Base-by-base conservation (phyloP, 306 rosid genomes). In the Cercis canadensis region DNA sequence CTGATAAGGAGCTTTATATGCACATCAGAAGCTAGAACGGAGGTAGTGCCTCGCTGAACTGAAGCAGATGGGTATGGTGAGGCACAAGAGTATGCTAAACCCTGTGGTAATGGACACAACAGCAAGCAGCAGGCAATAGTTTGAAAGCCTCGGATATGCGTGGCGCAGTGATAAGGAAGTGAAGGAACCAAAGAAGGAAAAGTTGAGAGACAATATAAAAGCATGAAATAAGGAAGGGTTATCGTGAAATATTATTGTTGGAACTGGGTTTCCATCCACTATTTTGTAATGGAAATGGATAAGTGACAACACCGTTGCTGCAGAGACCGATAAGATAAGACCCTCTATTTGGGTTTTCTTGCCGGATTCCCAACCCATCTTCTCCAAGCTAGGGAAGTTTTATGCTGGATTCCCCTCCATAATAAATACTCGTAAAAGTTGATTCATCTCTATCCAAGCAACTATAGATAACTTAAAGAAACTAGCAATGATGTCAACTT, bases 181-280 rank as follows among this genome's bases (percentile, higher is more conserved):
- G 36, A 15, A 57, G 8, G 66, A 45, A 18, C 67, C 75, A 18
- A 70, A 58, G 58, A 70, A 70, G n/a, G 75, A 45, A 47, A 70
- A 70, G 18, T 58, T 70, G 4, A 58, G 58, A 4, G 75, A 31
- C 34, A 58, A 33, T 5, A 57, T 14, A 18, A 57, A 70, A 16
- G 57, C 56, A 13, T 58, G 67, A 36, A 70, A 57, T 10, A 71
- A 4, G 3, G 67, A 57, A 7, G 49, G 57, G 2, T 17, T 33
- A 3, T 71, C 15, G 10, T 59, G 7, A 24, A 71, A 58, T 49
- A 57, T 16, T 58, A 70, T 13, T 3, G 67, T 58, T 3, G 75
- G 67, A 58, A 70, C 34, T 9, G 36, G 57, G 47, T 46, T 70
- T 18, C 66, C 75, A 6, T 70, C 29, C 10, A 70, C 60, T 24